Base-by-base conservation (phyloP, 768 basidiomycete species). In the Butyriboletus loyo region DNA sequence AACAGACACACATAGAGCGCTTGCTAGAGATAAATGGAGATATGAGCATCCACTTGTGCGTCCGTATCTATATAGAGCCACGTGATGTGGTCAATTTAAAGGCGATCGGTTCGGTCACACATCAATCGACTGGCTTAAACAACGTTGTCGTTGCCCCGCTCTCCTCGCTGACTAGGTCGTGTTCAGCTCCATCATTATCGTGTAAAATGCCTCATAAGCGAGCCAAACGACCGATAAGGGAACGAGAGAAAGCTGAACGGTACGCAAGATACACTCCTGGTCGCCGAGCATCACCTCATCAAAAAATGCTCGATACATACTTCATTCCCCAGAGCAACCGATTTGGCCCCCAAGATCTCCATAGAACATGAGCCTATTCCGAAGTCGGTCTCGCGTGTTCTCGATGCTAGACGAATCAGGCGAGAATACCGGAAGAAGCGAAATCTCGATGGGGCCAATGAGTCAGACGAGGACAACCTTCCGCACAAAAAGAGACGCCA, bases 141-240 rank as follows among this genome's bases (percentile, higher is more conserved):
- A 62, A 54, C 62, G 52, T 62, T 63, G 51, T 38, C 11, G 11
- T 59, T 53, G 34, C n/a, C 19, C 44, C 27, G 24, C n/a, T 37
- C 31, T 31, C 48, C 35, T 42, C 47, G 47, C 43, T 45, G 47
- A 30, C 47, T 10, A 9, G 46, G 40, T 36, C n/a, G n/a, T 40
- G 31, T 37, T 51, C 28, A 21, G 19, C 31, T 50, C 55, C 62
- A 44, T 61, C 53, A 64, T 57, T 64, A 63, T 51, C 61, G 61
- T 58, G 54, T 65, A 51, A 60, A 58, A 86, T 86, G 85, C 85
- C 85, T 37, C 85, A 86, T 65, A 86, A 86, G 72, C 77, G 77
- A 53, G 80, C 82, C 19, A 85, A 84, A 60, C 73, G 73, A 22
- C 75, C 75, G 25, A 65, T 73, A 10, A 74, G 81, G 35, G 78